Conservation (phyloP, 2,329 filamentous ascomycete species). For the Colletotrichum liaoningense region DNA sequence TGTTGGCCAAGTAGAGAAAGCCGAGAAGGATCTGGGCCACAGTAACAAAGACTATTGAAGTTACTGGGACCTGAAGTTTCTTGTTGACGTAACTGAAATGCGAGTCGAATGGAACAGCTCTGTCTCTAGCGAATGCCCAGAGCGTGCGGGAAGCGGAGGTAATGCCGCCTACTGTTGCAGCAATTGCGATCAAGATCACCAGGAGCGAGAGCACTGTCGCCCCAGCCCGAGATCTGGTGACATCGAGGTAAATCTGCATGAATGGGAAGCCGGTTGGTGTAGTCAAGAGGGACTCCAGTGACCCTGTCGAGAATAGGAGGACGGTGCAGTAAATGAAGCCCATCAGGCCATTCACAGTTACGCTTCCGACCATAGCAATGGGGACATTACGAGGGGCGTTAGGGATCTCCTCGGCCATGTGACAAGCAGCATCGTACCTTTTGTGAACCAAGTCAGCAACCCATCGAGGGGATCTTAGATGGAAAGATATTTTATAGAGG, state of each 20-base stretch:
- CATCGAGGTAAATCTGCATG: constrained; percentile 52
- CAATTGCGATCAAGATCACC: constrained; percentile 41
- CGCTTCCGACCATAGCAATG: constrained; percentile 46
- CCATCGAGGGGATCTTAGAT: fast-evolving
- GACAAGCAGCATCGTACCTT: constrained; percentile 47
- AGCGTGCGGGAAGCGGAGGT: constrained; percentile 50
- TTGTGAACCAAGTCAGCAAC: fast-evolving
- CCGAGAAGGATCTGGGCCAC: constrained; percentile 44
- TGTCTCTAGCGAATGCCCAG: constrained; percentile 53
- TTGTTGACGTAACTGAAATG: constrained; percentile 50
- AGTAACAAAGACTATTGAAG: constrained; percentile 40
- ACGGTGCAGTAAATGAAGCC: constrained; percentile 55
- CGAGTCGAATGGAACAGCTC: constrained; percentile 46
- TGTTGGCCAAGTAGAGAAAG: constrained; percentile 53
- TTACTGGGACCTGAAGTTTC: constrained; percentile 47
- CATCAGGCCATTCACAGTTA: constrained; percentile 55
- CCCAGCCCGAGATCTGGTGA: constrained; percentile 40
- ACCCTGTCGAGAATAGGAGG: constrained; percentile 55
- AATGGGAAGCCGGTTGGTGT: constrained; percentile 56
- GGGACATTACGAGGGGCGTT: constrained; percentile 46
- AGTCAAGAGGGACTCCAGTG: constrained; percentile 49
- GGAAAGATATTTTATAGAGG: not conserved
- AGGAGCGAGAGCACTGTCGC: constrained; percentile 44
- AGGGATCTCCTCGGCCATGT: constrained; percentile 48
- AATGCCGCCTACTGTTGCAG: constrained; percentile 45